A percentile compares a stretch with the other conserved stretches of the same genome.
Evolutionary conservation across 2,329 filamentous ascomycete genomes (phyloP).

Genomic region (Microcera coccophila): DNA sequence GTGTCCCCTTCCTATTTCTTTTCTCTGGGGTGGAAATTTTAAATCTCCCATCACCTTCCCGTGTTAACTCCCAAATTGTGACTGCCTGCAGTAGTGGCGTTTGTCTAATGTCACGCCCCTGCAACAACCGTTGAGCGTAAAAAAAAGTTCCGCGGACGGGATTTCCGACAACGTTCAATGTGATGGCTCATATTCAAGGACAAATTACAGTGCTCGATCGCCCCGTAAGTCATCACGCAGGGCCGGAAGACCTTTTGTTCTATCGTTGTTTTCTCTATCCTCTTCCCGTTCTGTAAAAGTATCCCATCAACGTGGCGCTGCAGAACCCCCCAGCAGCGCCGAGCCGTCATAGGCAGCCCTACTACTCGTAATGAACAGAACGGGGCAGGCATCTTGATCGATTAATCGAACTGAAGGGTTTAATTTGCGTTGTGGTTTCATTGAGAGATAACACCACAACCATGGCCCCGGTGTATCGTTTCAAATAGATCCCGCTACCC

Average conservation of each 20-base stretch:
- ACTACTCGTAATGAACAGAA: neutral
- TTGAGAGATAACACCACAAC: neutral
- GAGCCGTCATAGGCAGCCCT: neutral
- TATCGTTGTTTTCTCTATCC: conserved; percentile 3
- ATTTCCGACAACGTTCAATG: too few species aligned
- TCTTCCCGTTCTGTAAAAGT: neutral
- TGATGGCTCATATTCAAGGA: too few species aligned
- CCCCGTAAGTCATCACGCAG: conserved; percentile 6
- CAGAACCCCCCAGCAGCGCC: neutral
- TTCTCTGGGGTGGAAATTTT: neutral
- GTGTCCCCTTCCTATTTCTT: neutral
- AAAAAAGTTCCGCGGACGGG: conserved; percentile 7
- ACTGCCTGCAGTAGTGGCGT: conserved; percentile 6
- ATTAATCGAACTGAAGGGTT: neutral
- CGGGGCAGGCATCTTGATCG: neutral
- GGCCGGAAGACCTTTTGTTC: conserved; percentile 3
- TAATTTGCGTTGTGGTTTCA: neutral
- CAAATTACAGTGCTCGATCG: neutral
- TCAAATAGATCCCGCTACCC: neutral
- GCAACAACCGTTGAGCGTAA: conserved; percentile 8
- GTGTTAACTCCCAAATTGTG: conserved; percentile 8
- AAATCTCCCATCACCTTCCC: conserved; percentile 6
- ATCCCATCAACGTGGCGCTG: neutral
- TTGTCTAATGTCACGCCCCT: conserved; percentile 8
- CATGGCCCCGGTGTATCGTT: neutral